Evolutionary conservation across 2,329 filamentous ascomycete species (phyloP).

Genomic region (Colletotrichum liriopes): DNA sequence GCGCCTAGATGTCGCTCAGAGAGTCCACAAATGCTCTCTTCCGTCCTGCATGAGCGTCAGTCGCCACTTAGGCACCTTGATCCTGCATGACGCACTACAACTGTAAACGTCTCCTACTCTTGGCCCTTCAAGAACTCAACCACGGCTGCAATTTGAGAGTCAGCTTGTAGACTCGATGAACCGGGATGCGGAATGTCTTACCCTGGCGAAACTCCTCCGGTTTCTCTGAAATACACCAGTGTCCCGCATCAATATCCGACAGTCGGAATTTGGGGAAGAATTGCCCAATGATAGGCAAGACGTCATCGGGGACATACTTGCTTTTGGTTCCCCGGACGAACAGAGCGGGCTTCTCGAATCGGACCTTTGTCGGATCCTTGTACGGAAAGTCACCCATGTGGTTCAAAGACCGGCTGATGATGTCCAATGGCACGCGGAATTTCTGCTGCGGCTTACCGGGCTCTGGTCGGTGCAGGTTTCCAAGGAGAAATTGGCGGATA

Average conservation of each 20-base stretch:
- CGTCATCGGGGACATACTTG: conserved; percentile 85
- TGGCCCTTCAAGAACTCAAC: conserved; percentile 72
- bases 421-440: conserved; percentile 85
- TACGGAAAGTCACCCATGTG: conserved; percentile 93
- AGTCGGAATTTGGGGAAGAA: conserved; percentile 87
- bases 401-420: conserved; percentile 77
- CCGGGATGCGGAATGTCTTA: conserved; percentile 55
- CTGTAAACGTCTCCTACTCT: conserved; percentile 54
- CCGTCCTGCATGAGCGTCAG: not conserved
- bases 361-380: conserved; percentile 75
- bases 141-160: conserved; percentile 63
- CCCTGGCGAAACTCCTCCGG: conserved; percentile 84
- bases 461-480: conserved; percentile 78
- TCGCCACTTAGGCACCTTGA: not conserved
- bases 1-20: not conserved
- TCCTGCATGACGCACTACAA: not conserved
- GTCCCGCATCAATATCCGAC: conserved; percentile 82
- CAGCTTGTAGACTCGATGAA: conserved; percentile 7
- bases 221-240: conserved; percentile 93
- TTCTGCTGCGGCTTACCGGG: conserved; percentile 68
- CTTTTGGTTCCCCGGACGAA: conserved; percentile 86
- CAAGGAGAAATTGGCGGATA: conserved; percentile 92
- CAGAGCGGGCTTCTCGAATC: conserved; percentile 84
- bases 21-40: not conserved
- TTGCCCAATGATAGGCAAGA: conserved; percentile 81